phyloP scores from a whole-genome alignment of 305 asterid genomes.

The Fraxinus sp. region DNA sequence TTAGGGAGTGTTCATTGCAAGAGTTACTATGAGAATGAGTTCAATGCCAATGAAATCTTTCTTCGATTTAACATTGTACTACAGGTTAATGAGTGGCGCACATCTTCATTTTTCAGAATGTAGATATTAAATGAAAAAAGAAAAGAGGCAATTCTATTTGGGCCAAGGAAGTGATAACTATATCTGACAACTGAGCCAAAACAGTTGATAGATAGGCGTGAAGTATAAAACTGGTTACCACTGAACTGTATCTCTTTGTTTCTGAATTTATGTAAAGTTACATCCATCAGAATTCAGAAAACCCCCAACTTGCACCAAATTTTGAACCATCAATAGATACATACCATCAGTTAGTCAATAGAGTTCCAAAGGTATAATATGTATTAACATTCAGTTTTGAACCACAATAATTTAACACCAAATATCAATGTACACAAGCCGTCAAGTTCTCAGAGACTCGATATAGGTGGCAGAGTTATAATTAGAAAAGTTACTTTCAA shows the following conservation, averaged over 20 bases:
- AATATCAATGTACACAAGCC: conserved; percentile 15
- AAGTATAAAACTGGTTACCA: background rate
- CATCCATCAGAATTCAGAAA: background rate
- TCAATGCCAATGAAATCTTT: background rate
- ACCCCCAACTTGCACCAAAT: background rate
- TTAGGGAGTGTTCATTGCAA: background rate
- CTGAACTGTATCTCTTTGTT: background rate
- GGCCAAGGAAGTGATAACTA: conserved; percentile 8
- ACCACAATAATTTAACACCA: background rate
- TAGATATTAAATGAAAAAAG: background rate
- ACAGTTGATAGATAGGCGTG: conserved; percentile 1
- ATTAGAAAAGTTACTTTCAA: background rate
- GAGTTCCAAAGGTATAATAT: background rate
- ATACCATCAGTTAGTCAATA: background rate
- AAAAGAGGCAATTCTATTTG: no score
- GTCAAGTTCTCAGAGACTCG: conserved; percentile 3
- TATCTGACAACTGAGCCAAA: conserved; percentile 9
- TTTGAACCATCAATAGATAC: background rate
- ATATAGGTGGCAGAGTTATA: conserved; percentile 21
- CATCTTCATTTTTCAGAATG: background rate
- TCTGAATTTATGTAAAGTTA: conserved; percentile 6
- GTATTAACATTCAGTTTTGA: background rate
- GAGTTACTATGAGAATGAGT: background rate
- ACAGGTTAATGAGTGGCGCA: background rate
- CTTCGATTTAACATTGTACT: background rate